phyloP scores from a whole-genome alignment of 208 protist species.

The Crithidia sp. region DNA sequence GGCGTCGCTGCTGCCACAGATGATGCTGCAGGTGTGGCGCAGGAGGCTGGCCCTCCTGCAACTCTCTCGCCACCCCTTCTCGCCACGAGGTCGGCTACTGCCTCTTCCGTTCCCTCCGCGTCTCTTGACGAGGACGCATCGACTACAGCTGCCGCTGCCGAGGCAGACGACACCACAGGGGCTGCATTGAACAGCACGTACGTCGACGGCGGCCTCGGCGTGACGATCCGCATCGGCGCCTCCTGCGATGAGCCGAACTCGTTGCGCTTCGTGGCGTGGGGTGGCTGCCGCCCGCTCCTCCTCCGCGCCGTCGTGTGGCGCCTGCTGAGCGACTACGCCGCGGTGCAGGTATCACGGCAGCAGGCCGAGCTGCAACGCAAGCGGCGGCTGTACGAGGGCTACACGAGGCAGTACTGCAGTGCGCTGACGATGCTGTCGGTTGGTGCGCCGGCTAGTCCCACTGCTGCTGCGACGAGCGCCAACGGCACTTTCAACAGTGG shows the following conservation, averaged over 20 bases:
- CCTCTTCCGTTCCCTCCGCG: neutral
- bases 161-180: constrained; percentile 3
- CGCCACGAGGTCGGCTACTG: neutral
- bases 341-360: constrained; percentile 44
- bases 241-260: constrained; percentile 53
- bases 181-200: constrained; percentile 10
- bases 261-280: constrained; percentile 60
- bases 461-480: neutral
- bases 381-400: constrained; percentile 64
- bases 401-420: constrained; percentile 56
- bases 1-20: neutral
- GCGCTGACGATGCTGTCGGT: constrained; percentile 28
- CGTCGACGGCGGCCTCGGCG: constrained; percentile 28
- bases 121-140: neutral
- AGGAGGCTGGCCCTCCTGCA: too few relatives aligned
- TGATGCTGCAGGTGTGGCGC: neutral
- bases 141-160: neutral
- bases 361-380: constrained; percentile 61
- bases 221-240: constrained; percentile 36
- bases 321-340: constrained; percentile 58
- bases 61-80: too few relatives aligned
- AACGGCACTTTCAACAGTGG: neutral
- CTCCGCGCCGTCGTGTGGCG: constrained; percentile 70
- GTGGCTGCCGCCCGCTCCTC: constrained; percentile 41
- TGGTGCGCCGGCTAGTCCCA: neutral